phyloP scores from a whole-genome alignment of 805 yeast genomes.

The Lachancea thermotolerans region DNA sequence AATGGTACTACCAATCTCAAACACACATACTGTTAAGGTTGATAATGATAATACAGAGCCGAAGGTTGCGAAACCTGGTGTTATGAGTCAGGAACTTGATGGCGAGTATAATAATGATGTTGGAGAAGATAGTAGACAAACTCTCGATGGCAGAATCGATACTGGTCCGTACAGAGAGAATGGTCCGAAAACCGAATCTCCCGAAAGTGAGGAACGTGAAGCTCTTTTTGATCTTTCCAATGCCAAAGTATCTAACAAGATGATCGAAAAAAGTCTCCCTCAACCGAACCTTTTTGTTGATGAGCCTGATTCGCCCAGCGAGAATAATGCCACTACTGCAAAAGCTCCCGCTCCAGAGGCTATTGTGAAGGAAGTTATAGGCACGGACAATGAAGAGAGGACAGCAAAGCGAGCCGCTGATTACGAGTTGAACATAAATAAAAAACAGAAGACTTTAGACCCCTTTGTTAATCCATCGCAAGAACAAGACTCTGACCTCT shows the following conservation, averaged over 20 bases:
- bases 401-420: not conserved
- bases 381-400: not conserved
- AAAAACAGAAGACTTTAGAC: constrained; percentile 4
- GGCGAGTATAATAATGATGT: not conserved
- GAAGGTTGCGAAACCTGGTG: not conserved
- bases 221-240: too few relatives aligned
- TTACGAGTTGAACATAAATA: constrained; percentile 4
- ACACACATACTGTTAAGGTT: not conserved
- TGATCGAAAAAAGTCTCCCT: too few relatives aligned
- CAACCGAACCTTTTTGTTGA: too few relatives aligned
- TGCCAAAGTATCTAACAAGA: too few relatives aligned
- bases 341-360: too few relatives aligned
- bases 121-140: not conserved
- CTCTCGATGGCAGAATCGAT: not conserved
- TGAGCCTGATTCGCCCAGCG: too few relatives aligned
- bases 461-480: constrained; percentile 2
- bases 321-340: too few relatives aligned
- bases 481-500: not conserved
- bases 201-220: too few relatives aligned
- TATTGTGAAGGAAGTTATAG: not conserved
- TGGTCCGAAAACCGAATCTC: too few relatives aligned
- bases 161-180: too few relatives aligned
- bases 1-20: constrained; percentile 25
- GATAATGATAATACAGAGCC: not conserved
- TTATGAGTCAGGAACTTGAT: constrained; percentile 2